These are phyloP conservation scores for Calocera viscosa DNA, from an alignment of 768 basidiomycete genomes.

Conservation along the genomic window DNA sequence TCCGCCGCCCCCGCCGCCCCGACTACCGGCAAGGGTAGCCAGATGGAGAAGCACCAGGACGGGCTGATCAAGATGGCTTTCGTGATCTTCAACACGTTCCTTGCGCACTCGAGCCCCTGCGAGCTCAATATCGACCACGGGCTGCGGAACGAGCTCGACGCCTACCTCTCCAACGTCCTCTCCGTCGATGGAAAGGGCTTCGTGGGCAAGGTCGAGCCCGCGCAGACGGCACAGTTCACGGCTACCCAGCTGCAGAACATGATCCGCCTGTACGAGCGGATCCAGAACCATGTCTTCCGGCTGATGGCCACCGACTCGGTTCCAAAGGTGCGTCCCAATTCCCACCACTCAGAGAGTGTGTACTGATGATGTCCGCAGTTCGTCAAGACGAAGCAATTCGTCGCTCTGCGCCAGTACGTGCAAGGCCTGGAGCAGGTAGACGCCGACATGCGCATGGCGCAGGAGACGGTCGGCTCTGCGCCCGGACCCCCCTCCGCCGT, in stretches of 20 bases:
- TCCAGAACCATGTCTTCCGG: constrained; percentile 92
- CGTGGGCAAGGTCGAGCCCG: constrained; percentile 68
- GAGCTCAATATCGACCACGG: constrained; percentile 99
- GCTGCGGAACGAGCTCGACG: constrained; percentile 83
- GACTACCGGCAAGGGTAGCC: constrained; percentile 28
- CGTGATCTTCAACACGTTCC: constrained; percentile 84
- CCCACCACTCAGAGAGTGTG: background rate
- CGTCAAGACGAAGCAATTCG: constrained; percentile 74
- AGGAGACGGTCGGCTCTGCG: background rate
- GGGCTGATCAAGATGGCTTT: constrained; percentile 89
- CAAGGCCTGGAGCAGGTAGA: constrained; percentile 4
- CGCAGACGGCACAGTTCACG: constrained; percentile 71
- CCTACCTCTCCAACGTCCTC: constrained; percentile 84
- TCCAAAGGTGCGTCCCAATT: constrained; percentile 56
- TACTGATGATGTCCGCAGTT: constrained; percentile 39
- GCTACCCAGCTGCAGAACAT: constrained; percentile 92
- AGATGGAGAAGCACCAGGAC: constrained; percentile 97
- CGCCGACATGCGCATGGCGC: background rate
- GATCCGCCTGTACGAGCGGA: constrained; percentile 87
- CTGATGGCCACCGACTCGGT: constrained; percentile 98
- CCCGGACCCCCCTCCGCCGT: background rate
- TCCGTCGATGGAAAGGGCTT: constrained; percentile 67
- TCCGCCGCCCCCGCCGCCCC: constrained; percentile 38
- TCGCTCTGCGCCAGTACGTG: constrained; percentile 64
- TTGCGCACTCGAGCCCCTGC: constrained; percentile 87